phyloP scores from a whole-genome alignment of 1,284 basidiomycete genomes.

The Ceraceosorus bombacis region DNA sequence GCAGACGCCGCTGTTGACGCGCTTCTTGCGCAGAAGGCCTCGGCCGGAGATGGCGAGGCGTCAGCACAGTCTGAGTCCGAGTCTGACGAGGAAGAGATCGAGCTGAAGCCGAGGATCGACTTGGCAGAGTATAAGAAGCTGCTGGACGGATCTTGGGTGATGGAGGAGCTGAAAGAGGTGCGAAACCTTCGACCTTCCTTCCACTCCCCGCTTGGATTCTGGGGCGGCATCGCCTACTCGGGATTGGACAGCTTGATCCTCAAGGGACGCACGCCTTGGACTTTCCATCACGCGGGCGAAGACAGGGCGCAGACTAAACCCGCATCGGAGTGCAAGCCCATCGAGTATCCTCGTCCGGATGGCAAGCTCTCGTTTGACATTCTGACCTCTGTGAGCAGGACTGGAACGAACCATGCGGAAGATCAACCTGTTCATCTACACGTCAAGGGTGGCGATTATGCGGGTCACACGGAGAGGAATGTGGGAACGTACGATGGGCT shows the following conservation, averaged over 20 bases:
- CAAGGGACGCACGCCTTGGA: slow-evolving; percentile 84
- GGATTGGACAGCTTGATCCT: slow-evolving; percentile 81
- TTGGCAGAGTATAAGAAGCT: slow-evolving; percentile 69
- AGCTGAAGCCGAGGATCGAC: slow-evolving; percentile 53
- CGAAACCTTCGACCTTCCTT: slow-evolving; percentile 89
- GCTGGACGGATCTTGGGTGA: slow-evolving; percentile 76
- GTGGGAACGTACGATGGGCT: slow-evolving; percentile 68
- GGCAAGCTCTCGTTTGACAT: slow-evolving; percentile 89
- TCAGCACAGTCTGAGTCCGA: slow-evolving; percentile 38
- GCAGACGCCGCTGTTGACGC: slow-evolving; percentile 77
- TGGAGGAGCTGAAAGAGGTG: slow-evolving; percentile 79
- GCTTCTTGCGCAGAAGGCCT: slow-evolving; percentile 44
- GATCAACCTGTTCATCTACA: slow-evolving; percentile 85
- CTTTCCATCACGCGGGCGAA: slow-evolving; percentile 63
- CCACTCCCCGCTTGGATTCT: slow-evolving; percentile 72
- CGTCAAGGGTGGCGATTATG: slow-evolving; percentile 53
- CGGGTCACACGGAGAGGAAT: slow-evolving; percentile 64
- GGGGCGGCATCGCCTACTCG: slow-evolving; percentile 82
- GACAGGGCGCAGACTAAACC: slow-evolving; percentile 58
- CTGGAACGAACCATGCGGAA: slow-evolving; percentile 92
- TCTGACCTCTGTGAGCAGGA: slow-evolving; percentile 79
- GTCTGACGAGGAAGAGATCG: slow-evolving; percentile 22
- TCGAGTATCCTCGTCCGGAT: slow-evolving; percentile 82
- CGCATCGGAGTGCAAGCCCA: slow-evolving; percentile 61
- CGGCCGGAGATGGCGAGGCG: too few relatives aligned